Conservation (phyloP, 2,329 filamentous ascomycete species). For the Monilinia polystroma region DNA sequence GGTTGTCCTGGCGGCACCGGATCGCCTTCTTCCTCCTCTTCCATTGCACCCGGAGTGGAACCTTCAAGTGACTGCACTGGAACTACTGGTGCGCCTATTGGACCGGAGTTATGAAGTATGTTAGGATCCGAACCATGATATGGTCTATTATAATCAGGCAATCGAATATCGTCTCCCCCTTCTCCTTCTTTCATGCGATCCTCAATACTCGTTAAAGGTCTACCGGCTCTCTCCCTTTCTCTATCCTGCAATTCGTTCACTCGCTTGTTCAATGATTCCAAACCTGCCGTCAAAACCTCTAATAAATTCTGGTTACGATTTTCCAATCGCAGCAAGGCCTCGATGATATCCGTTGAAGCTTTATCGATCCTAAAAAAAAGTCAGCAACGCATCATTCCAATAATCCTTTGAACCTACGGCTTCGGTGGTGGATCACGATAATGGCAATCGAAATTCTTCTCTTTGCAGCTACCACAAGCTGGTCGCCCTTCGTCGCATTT, state of each 20-base stretch:
- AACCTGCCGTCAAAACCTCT: conserved; percentile 21
- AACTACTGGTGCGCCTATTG: background rate
- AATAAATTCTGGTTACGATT: conserved; percentile 13
- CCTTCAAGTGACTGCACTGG: conserved; percentile 10
- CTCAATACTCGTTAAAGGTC: conserved; percentile 8
- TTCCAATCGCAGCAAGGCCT: conserved; percentile 42
- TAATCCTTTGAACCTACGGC: conserved; percentile 63
- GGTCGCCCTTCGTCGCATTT: conserved; percentile 86
- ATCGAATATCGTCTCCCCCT: conserved; percentile 14
- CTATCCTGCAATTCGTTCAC: conserved; percentile 14
- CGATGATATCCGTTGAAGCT: conserved; percentile 58
- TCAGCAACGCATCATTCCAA: conserved; percentile 28
- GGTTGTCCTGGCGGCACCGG: conserved; percentile 59
- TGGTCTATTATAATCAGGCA: background rate
- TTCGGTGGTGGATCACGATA: conserved; percentile 91
- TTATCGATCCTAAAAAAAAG: conserved; percentile 50
- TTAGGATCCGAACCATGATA: conserved; percentile 5
- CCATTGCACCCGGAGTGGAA: conserved; percentile 13
- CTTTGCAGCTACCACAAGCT: conserved; percentile 78
- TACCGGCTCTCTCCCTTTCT: background rate
- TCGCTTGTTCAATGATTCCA: conserved; percentile 25
- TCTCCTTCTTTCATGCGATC: conserved; percentile 8
- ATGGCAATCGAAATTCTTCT: conserved; percentile 79
- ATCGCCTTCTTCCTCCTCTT: conserved; percentile 46
- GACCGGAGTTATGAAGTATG: background rate